Evolutionary conservation across 495 filamentous ascomycete genomes (phyloP).

Genomic region (Penicillium lividum): DNA sequence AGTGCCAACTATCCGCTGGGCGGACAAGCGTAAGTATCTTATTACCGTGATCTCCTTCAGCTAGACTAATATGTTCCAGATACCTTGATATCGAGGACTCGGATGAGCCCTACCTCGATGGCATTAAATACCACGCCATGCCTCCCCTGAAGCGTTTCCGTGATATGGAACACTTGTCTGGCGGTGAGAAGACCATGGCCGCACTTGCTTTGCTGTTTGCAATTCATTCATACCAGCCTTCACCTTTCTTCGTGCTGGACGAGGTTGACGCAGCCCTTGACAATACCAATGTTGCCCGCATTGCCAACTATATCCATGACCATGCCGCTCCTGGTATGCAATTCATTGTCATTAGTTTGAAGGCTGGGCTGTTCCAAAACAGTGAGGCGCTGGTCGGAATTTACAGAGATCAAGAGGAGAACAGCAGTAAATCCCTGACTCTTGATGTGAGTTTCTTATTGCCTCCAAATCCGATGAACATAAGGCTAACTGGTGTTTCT

Average conservation of each 20-base stretch:
- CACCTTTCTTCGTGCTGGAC: constrained; percentile 96
- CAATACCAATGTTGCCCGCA: constrained; percentile 92
- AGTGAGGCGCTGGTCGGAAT: constrained; percentile 94
- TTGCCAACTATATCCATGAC: constrained; percentile 90
- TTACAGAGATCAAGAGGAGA: constrained; percentile 89
- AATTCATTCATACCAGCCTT: constrained; percentile 91
- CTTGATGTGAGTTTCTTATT: constrained; percentile 75
- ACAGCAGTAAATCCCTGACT: constrained; percentile 84
- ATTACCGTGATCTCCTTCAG: background rate
- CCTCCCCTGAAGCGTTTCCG: constrained; percentile 97
- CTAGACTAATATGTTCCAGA: constrained; percentile 25
- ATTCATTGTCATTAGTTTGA: constrained; percentile 96
- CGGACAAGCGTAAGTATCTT: constrained; percentile 69
- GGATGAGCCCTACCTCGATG: constrained; percentile 86
- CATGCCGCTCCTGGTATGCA: constrained; percentile 97
- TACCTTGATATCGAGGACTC: constrained; percentile 93
- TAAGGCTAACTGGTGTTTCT: constrained; percentile 5
- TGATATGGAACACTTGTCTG: constrained; percentile 97
- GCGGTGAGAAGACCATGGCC: constrained; percentile 98
- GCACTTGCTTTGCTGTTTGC: constrained; percentile 94
- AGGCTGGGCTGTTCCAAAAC: constrained; percentile 90
- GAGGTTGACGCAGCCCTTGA: constrained; percentile 98
- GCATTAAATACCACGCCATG: constrained; percentile 98
- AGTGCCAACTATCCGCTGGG: constrained; percentile 83
- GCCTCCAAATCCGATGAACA: constrained; percentile 5